phyloP scores from a whole-genome alignment of 192 early-diverging fungal genomes.

The Paraglomus brasilianum region DNA sequence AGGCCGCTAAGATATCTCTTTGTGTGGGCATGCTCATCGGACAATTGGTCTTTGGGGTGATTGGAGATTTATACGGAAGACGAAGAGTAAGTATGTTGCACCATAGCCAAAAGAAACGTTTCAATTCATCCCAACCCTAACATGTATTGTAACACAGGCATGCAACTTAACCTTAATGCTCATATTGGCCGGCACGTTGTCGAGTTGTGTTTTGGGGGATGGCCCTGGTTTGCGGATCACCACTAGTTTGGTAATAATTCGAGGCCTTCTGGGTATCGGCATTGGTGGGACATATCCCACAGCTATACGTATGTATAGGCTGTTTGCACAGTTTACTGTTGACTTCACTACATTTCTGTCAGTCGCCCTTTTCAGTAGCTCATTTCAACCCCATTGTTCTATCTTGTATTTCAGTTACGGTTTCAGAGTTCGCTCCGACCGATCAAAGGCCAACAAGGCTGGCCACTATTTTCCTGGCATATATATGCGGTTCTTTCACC shows the following conservation, averaged over 20 bases:
- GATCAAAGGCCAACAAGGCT: constrained; percentile 81
- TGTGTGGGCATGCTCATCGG: constrained; percentile 90
- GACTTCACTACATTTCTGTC: too few relatives aligned
- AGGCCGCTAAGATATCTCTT: constrained; percentile 69
- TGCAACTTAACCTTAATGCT: too few relatives aligned
- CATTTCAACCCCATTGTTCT: too few relatives aligned
- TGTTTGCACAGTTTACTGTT: too few relatives aligned
- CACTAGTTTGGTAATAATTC: constrained; percentile 36
- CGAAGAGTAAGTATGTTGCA: constrained; percentile 43
- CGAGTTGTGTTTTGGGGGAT: too few relatives aligned
- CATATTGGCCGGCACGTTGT: too few relatives aligned
- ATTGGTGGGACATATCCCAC: constrained; percentile 96
- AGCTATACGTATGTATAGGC: constrained; percentile 57
- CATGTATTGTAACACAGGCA: too few relatives aligned
- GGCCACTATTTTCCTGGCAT: constrained; percentile 84
- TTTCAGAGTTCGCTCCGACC: constrained; percentile 85
- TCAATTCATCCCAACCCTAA: too few relatives aligned
- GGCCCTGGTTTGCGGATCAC: too few relatives aligned
- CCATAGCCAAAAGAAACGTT: too few relatives aligned
- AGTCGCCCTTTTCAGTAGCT: too few relatives aligned
- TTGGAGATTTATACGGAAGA: constrained; percentile 91
- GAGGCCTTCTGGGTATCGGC: constrained; percentile 85
- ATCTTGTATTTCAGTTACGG: constrained; percentile 64
- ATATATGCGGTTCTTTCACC: constrained; percentile 83
- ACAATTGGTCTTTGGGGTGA: constrained; percentile 78